phyloP scores from a whole-genome alignment of 495 filamentous ascomycete genomes.

The Darksidea phi region DNA sequence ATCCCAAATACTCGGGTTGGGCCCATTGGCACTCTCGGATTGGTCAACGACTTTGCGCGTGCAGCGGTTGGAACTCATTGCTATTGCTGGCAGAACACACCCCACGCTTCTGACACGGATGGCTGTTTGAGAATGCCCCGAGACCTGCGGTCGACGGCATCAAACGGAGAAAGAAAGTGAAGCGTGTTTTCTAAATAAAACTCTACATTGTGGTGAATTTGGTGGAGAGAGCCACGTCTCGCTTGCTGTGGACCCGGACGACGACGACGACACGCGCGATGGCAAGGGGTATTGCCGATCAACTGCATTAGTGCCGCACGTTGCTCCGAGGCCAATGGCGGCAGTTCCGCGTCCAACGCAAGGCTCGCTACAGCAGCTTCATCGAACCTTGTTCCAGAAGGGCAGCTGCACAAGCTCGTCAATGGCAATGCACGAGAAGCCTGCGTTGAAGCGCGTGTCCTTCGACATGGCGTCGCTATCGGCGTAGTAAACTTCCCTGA shows the following conservation, averaged over 20 bases:
- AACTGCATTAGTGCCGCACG: too few species aligned
- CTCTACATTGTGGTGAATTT: not conserved
- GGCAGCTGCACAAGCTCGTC: slow-evolving; percentile 27
- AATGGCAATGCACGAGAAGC: slow-evolving; percentile 29
- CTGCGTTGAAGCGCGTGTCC: slow-evolving; percentile 31
- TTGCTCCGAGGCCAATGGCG: not conserved
- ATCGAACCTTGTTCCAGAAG: slow-evolving; percentile 11
- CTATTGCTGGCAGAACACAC: not conserved
- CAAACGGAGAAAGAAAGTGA: not conserved
- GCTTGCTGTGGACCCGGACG: too few species aligned
- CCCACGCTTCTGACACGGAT: slow-evolving; percentile 14
- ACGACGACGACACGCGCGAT: too few species aligned
- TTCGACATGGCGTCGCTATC: slow-evolving; percentile 12
- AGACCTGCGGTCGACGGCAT: too few species aligned
- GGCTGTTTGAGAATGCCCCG: slow-evolving; percentile 2
- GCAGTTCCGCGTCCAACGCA: not conserved
- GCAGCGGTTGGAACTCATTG: slow-evolving; percentile 22
- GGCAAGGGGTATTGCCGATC: too few species aligned
- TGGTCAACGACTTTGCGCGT: slow-evolving; percentile 28
- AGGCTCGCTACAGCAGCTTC: not conserved
- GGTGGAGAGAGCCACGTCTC: not conserved
- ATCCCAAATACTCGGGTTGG: slow-evolving; percentile 30
- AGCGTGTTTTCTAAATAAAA: not conserved
- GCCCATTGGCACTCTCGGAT: slow-evolving; percentile 17
- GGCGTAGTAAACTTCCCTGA: slow-evolving; percentile 41